Base-by-base conservation (phyloP, 208 protist genomes). In the Trypanosoma scelopori region DNA sequence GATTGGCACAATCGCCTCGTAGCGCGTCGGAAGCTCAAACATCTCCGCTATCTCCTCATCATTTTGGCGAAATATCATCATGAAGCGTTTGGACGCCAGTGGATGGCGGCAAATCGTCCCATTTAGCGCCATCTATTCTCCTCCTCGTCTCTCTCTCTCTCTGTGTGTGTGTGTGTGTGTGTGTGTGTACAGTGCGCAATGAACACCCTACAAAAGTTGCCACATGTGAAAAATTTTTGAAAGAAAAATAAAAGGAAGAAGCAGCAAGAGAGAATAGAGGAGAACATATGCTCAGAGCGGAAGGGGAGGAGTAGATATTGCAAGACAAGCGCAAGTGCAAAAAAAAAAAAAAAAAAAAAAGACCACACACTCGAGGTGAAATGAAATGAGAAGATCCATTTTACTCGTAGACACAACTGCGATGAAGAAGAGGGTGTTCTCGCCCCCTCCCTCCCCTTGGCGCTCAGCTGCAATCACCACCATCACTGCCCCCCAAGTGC, bases 11-110 rank as follows among this genome's bases (percentile, higher is more conserved):
- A 88, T 65, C 1, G 78, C 85, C 60, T 89, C 85, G 62, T 94
- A 94, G 43, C 79, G 84, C 35, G 74, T 84, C 50, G 79, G 78
- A 20, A 94, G 74, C 71, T 94, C 89, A 60, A 94, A 94, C 12
- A 92, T 67, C 52, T 92, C 83, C 15, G 28, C 60, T 20, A 68
- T 78, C 46, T 91, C 77, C 42, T 87, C 76, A 9, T 75, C 82
- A 32, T 62, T 50, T 23, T 65, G 5, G 27, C 55, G 55, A 41
- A 89, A 94, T 4, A 81, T 58, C 61, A 94, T 81, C 51, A 92
- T 68, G 61, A 71, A 94, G 12, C 85, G 76, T 67, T 90, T 90
- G 5, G 81, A 89, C 16, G 88, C 85, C 15, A 94, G 65, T 43
- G 88, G 83, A 67, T 94, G 88, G 5, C 83, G 76, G 62, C 83